phyloP scores from a whole-genome alignment of 2,329 filamentous ascomycete species.

The Lecanicillium sp. region DNA sequence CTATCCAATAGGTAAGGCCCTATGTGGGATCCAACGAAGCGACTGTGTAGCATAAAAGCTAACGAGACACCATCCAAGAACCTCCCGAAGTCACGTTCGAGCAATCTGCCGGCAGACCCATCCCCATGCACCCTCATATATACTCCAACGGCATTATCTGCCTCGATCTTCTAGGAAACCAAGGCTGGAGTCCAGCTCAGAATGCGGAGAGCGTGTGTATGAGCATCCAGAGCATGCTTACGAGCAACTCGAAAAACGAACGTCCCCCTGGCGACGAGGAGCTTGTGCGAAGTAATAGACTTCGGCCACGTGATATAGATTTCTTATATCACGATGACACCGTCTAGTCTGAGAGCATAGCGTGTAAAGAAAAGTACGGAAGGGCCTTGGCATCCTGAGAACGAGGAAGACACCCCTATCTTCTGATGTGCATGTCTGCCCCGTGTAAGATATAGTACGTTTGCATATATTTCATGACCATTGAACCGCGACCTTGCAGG shows the following conservation, averaged over 20 bases:
- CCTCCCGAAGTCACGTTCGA: slow-evolving; percentile 92
- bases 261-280: slow-evolving; percentile 83
- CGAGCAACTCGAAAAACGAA: slow-evolving; percentile 87
- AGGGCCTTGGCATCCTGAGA: no score
- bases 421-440: no score
- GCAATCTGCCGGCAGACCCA: slow-evolving; percentile 53
- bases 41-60: neutral
- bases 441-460: no score
- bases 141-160: slow-evolving; percentile 99
- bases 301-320: slow-evolving; percentile 78
- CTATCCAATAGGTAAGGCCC: slow-evolving; percentile 76
- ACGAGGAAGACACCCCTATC: no score
- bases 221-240: slow-evolving; percentile 97
- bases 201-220: slow-evolving; percentile 96
- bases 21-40: neutral
- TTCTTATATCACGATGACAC: slow-evolving; percentile 92
- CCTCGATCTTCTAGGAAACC: slow-evolving; percentile 78
- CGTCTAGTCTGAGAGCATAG: slow-evolving; percentile 37
- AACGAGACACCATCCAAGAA: slow-evolving; percentile 43
- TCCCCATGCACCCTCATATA: slow-evolving; percentile 95
- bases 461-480: no score
- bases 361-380: neutral
- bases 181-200: slow-evolving; percentile 94
- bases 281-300: slow-evolving; percentile 74
- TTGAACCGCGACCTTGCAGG: no score